These are phyloP conservation scores for Echinochloa phyllopogon DNA, from an alignment of 176 grass and related monocot genomes.

Conservation along the genomic window DNA sequence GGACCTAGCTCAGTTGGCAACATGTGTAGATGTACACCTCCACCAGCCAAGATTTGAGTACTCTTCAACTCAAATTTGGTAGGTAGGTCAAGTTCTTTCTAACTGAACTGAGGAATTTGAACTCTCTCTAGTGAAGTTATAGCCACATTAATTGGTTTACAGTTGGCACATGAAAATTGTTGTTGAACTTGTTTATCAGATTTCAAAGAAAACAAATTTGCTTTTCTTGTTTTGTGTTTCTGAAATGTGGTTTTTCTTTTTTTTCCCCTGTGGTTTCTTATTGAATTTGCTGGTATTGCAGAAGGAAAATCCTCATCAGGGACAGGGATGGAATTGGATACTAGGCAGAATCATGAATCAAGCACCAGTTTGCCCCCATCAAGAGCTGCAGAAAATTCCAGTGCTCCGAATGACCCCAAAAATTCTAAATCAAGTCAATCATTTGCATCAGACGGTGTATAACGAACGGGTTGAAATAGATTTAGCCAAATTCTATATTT, in stretches of 20 bases:
- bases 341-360: slow-evolving; percentile 25
- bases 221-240: not conserved
- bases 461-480: slow-evolving; percentile 5
- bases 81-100: not conserved
- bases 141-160: not conserved
- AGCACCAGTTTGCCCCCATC: not conserved
- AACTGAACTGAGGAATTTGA: not conserved
- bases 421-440: slow-evolving; percentile 1
- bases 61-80: not conserved
- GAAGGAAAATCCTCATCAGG: slow-evolving; percentile 31
- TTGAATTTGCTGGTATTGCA: slow-evolving; percentile 16
- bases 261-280: not conserved
- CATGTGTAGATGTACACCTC: not conserved
- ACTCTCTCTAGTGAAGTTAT: not conserved
- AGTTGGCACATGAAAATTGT: not conserved
- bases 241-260: slow-evolving; percentile 9
- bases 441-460: not conserved
- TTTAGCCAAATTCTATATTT: slow-evolving; percentile 20
- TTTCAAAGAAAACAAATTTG: not conserved
- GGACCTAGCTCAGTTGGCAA: not conserved
- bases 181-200: not conserved
- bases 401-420: not conserved
- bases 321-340: slow-evolving; percentile 28
- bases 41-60: not conserved
- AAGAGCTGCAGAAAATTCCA: slow-evolving; percentile 26